Evolutionary conservation across 768 basidiomycete genomes (phyloP), one percentile per base, ranked within the genome.

Genomic region (Xerocomellus intermedius): DNA sequence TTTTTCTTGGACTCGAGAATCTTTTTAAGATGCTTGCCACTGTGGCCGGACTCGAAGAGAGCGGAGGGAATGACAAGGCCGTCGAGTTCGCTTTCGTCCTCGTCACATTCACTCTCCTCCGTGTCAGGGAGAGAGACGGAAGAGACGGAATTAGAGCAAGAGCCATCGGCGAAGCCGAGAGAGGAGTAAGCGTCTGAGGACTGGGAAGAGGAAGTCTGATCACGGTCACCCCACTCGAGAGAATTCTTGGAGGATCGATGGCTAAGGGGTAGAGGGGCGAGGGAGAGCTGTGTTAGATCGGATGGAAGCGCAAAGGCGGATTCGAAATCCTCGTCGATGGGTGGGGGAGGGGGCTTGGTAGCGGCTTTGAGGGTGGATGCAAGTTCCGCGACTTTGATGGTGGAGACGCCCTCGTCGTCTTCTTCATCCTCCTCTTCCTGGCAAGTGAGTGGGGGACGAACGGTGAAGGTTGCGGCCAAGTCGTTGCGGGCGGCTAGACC

Each of bases 111-210:
- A 33, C 91, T 90, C 9, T 84, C 84, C 65, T 91, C 90, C 0
- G 87, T 82, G 52, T 84, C 84, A 3, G 86, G 85, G 24, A 85
- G 73, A 36, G 85, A 87, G 42, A 73, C 49, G 9, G 86, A 87
- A 3, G 84, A 82, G 0, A 81, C 80, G 37, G 86, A 89, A 55
- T 83, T 85, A 26, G 87, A 89, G 13, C 88, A 91, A 3, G 83
- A 86, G 19, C 80, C 81, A 59, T 85, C 85, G 39, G 83, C 82
- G 59, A 92, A 86, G 47, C 89, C 86, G 35, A 93, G 79, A 21
- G 85, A 81, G 38, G 91, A 91, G 63, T 89, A 91, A 9, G 88
- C 82, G 68, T 93, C 91, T 22, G 91, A 93, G n/a, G 90, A 92
- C 64, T 89, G 88, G 14, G 89, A 90, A 7, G 89, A 90, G 5